phyloP scores from a whole-genome alignment of 441 rosid species.

The Lepidium campestre region DNA sequence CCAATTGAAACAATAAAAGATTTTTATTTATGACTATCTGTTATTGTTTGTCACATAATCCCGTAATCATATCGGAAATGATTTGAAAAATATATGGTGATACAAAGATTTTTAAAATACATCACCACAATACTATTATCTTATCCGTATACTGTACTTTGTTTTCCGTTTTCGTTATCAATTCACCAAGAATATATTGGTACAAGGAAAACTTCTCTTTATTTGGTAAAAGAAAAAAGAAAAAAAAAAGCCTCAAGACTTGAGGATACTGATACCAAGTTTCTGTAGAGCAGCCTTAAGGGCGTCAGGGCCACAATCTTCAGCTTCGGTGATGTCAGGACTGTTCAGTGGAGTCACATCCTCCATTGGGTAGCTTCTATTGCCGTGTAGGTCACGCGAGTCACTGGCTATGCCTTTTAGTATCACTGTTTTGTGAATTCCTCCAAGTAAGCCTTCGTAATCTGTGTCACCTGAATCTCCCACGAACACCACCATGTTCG shows the following conservation, averaged over 20 bases:
- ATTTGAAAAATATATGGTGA: no score
- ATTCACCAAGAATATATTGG: neutral
- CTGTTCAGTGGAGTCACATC: conserved; percentile 53
- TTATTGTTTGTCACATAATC: no score
- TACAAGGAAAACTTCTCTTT: neutral
- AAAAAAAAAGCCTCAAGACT: conserved; percentile 1
- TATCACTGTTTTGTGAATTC: conserved; percentile 64
- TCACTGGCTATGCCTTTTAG: conserved; percentile 54
- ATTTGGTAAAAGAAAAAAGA: neutral
- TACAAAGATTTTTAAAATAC: no score
- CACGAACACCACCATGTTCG: conserved; percentile 49
- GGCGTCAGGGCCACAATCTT: conserved; percentile 28
- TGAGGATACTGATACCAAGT: conserved; percentile 34
- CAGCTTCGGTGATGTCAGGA: conserved; percentile 40
- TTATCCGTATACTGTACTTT: neutral
- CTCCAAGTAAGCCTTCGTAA: conserved; percentile 72
- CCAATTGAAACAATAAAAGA: no score
- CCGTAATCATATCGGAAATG: no score
- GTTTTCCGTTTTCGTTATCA: neutral
- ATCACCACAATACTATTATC: neutral
- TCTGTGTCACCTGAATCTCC: conserved; percentile 84
- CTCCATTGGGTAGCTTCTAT: conserved; percentile 56
- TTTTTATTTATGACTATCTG: no score
- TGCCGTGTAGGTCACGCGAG: conserved; percentile 44
- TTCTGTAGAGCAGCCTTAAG: conserved; percentile 43